Evolutionary conservation across 106 monocot genomes (phyloP).

Genomic region (Apostasia ramifera): DNA sequence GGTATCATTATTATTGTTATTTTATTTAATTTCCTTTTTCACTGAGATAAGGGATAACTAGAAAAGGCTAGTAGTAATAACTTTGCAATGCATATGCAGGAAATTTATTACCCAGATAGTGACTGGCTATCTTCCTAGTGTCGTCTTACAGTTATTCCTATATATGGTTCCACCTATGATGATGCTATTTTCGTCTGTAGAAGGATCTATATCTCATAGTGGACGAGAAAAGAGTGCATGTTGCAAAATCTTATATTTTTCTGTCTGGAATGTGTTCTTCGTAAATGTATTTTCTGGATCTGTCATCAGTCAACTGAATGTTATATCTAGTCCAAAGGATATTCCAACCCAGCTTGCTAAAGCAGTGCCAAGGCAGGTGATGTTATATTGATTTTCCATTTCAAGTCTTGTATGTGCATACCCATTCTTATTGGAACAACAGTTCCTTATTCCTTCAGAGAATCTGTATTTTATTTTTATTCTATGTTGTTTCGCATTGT

Average conservation of each 20-base stretch:
- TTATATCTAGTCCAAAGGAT: slow-evolving; percentile 59
- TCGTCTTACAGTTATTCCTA: slow-evolving; percentile 53
- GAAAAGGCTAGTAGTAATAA: too few relatives aligned
- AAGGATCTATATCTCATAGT: slow-evolving; percentile 74
- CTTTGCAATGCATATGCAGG: slow-evolving; percentile 21
- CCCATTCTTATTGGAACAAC: too few relatives aligned
- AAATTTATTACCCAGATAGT: slow-evolving; percentile 50
- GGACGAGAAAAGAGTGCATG: slow-evolving; percentile 76
- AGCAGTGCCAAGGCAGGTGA: slow-evolving; percentile 81
- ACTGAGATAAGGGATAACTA: too few relatives aligned
- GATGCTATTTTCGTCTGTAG: slow-evolving; percentile 76
- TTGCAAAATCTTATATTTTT: slow-evolving; percentile 76
- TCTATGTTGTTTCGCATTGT: too few relatives aligned
- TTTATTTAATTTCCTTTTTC: too few relatives aligned
- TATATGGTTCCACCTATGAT: slow-evolving; percentile 63
- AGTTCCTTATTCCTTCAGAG: too few relatives aligned
- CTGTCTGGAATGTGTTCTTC: slow-evolving; percentile 89
- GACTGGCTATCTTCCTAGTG: slow-evolving; percentile 83
- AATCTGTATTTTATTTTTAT: too few relatives aligned
- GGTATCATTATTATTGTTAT: too few relatives aligned
- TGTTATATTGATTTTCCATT: not conserved
- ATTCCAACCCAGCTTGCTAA: slow-evolving; percentile 69
- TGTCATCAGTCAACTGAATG: slow-evolving; percentile 58
- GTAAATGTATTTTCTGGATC: slow-evolving; percentile 83
- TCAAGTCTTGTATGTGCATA: too few relatives aligned